Conservation (phyloP, 345 rosid genomes). For the Lepidium didymum region DNA sequence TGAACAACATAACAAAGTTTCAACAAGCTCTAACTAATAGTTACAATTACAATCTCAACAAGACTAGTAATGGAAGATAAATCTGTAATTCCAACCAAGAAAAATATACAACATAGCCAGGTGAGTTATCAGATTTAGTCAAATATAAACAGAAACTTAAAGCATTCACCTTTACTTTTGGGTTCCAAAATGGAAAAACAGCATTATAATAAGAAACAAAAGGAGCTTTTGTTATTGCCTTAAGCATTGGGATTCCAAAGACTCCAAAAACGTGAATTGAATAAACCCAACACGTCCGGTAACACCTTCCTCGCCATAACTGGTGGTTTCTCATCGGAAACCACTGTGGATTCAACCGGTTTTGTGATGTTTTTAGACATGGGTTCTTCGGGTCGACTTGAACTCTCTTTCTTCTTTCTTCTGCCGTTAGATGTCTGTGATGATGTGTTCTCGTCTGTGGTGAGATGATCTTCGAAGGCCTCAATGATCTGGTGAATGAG, state of each 20-base stretch:
- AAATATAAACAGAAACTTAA: background rate
- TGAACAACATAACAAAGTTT: background rate
- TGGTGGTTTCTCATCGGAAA: background rate
- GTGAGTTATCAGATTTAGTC: background rate
- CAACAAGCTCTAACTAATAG: background rate
- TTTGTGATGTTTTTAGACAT: background rate
- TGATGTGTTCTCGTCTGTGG: conserved; percentile 27
- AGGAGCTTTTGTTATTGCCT: conserved; percentile 5
- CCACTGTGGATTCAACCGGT: background rate
- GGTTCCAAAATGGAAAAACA: background rate
- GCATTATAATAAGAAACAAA: background rate
- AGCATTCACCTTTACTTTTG: background rate
- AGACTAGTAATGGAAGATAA: background rate
- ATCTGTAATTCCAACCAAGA: background rate
- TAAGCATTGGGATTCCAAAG: conserved; percentile 77
- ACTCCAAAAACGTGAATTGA: conserved; percentile 76
- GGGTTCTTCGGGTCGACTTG: background rate
- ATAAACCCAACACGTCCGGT: conserved; percentile 78
- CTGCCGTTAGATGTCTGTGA: conserved; percentile 28
- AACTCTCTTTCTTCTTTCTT: conserved; percentile 35
- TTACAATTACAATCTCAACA: background rate
- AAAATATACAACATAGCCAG: background rate
- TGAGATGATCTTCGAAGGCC: conserved; percentile 69
- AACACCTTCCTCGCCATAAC: conserved; percentile 69
- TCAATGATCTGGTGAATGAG: conserved; percentile 73